These are phyloP conservation scores for Cryptococcus sp. DNA, from an alignment of 1,284 basidiomycete species.

Conservation along the genomic window DNA sequence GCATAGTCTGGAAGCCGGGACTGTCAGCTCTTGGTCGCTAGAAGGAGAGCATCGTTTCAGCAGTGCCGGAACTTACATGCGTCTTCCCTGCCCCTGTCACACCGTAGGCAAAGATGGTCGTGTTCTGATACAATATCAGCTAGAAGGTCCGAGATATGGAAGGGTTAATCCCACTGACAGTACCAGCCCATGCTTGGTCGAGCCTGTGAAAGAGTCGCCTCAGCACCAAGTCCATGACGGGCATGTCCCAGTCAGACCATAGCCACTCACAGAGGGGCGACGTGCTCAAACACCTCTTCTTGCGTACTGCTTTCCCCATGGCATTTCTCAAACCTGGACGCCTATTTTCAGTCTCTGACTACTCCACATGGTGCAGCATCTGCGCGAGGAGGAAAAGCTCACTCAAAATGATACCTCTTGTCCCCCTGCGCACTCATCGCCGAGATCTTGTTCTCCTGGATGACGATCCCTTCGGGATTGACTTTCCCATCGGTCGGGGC, in stretches of 20 bases:
- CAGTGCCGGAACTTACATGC: constrained; percentile 19
- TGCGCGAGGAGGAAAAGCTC: constrained; percentile 2
- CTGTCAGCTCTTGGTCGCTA: neutral
- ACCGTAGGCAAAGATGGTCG: constrained; percentile 38
- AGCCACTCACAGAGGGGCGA: constrained; percentile 31
- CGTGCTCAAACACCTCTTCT: constrained; percentile 24
- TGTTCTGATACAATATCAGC: constrained; percentile 18
- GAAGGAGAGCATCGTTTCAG: neutral
- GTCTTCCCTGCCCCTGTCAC: constrained; percentile 45
- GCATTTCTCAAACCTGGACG: constrained; percentile 24
- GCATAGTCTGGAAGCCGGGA: constrained; percentile 62
- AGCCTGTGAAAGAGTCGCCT: constrained; percentile 10
- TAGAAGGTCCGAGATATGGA: neutral
- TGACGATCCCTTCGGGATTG: constrained; percentile 13
- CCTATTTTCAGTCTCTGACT: neutral
- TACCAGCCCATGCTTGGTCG: constrained; percentile 24
- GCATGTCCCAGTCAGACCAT: too few species aligned
- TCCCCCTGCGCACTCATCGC: constrained; percentile 11
- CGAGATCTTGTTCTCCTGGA: constrained; percentile 15
- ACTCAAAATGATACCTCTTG: constrained; percentile 19
- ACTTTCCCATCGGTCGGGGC: constrained; percentile 11
- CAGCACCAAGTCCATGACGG: neutral
- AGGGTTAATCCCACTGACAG: constrained; percentile 14
- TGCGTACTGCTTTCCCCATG: constrained; percentile 21
- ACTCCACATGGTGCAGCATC: neutral